Conservation (phyloP, 352 stramenopile genomes). For the Pythium monospermum region DNA sequence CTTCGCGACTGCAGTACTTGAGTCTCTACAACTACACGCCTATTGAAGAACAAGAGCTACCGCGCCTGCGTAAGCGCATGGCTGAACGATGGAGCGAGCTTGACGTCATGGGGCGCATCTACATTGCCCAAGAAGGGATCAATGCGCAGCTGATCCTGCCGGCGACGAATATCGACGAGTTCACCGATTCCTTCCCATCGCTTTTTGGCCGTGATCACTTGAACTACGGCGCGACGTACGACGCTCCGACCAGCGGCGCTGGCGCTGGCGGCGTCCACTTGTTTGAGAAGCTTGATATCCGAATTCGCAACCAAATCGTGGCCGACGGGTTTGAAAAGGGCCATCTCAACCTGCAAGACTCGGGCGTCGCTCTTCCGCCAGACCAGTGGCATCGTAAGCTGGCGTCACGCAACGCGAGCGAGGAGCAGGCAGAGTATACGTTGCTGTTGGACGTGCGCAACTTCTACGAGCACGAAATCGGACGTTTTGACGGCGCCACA, state of each 20-base stretch:
- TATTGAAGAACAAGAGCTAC: constrained; percentile 26
- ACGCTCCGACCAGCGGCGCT: constrained; percentile 18
- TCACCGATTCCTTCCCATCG: constrained; percentile 51
- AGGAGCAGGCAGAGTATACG: constrained; percentile 14
- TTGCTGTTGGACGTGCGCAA: constrained; percentile 47
- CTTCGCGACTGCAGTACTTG: constrained; percentile 27
- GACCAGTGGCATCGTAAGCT: constrained; percentile 37
- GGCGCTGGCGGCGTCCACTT: constrained; percentile 22
- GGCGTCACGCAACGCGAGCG: constrained; percentile 20
- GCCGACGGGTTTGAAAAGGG: constrained; percentile 71
- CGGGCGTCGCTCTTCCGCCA: constrained; percentile 20
- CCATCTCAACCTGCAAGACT: constrained; percentile 24
- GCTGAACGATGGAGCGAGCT: constrained; percentile 38
- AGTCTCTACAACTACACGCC: constrained; percentile 46
- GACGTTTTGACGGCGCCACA: constrained; percentile 43
- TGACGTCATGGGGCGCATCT: constrained; percentile 70
- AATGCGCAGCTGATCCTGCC: constrained; percentile 95
- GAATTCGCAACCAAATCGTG: constrained; percentile 87
- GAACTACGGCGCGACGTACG: constrained; percentile 49
- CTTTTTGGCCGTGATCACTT: constrained; percentile 41
- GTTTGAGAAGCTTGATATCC: constrained; percentile 85
- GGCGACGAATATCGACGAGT: constrained; percentile 59
- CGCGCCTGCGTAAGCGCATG: constrained; percentile 29
- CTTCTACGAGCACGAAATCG: constrained; percentile 56
- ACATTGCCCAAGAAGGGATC: constrained; percentile 91